Evolutionary conservation across 768 basidiomycete species (phyloP), one percentile per base, ranked within the genome.

Genomic region (Pisolithus marmoratus): DNA sequence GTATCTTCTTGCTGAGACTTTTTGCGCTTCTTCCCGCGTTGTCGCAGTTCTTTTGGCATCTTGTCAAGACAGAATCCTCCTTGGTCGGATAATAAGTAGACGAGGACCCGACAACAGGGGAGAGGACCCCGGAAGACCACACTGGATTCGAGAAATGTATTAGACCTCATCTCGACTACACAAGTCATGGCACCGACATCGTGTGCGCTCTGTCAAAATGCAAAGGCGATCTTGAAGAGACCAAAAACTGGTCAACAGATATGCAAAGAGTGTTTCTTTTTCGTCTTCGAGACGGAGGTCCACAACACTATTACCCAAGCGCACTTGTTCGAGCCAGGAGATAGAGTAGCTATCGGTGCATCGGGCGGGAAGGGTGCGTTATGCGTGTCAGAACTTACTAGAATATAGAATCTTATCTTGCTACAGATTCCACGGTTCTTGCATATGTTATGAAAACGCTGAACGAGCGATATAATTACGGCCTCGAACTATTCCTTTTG

Each of bases 211-310:
- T 93, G 92, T 66, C 69, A 79, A 15, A 82, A 79, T 3, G 72
- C 84, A 3, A 83, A 84, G 49, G 91, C 96, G 0, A 94, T 98
- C 60, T 68, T 99, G 38, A 94, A 90, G 63, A 77, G 96, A 17
- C 96, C 95, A 3, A 99, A 99, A 70, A 99, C 94, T 1, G 93
- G 93, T 0, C 94, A 97, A 63, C 92, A 94, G 66, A 94, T 98
- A 54, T 99, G 96, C 76, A 88, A 86, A 68, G 84, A 87, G 37
- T 99, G 96, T 66, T 96, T 94, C 72, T 99, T 92, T 74, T 83
- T 83, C 58, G 94, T 97, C 38, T 99, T 99, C 61, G 96, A 99
- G 75, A 95, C 93, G 1, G 96, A 99, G 67, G 86, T 99, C 26
- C 96, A 99, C 73, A 87, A 94, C 65, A 97, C 96, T 1, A 97